Conservation (phyloP, 78 protist genomes). For the Guillardia theta region DNA sequence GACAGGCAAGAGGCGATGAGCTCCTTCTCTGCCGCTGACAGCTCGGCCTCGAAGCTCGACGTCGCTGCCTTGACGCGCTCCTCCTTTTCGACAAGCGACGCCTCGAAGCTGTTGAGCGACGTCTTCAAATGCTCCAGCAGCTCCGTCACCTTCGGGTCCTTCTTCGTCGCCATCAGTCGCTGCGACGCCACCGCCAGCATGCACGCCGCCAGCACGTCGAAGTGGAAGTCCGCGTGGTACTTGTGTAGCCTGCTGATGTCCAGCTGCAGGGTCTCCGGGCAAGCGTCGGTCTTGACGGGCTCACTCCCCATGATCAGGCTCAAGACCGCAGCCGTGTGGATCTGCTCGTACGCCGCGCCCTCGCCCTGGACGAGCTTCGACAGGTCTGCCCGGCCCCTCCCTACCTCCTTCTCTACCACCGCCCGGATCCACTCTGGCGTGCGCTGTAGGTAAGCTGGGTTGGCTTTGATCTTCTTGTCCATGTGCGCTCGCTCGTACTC, state of each 20-base stretch:
- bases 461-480: background rate
- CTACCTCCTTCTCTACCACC: background rate
- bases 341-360: background rate
- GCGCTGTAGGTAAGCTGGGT: background rate
- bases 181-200: too few relatives aligned
- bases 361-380: background rate
- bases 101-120: too few relatives aligned
- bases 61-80: too few relatives aligned
- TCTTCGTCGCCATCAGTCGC: too few relatives aligned
- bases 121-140: too few relatives aligned
- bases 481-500: slow-evolving; percentile 9
- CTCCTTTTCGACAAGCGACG: too few relatives aligned
- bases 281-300: background rate
- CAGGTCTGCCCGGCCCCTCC: background rate
- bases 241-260: background rate
- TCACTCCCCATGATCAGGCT: background rate
- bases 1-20: too few relatives aligned
- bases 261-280: background rate
- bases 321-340: background rate
- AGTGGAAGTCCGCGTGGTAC: background rate
- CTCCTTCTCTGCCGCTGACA: too few relatives aligned
- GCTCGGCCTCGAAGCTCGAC: too few relatives aligned
- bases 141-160: too few relatives aligned
- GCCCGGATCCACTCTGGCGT: background rate
- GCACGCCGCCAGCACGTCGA: background rate